Evolutionary conservation across 2,329 filamentous ascomycete species (phyloP).

Genomic region (Pseudogymnoascus sp.): DNA sequence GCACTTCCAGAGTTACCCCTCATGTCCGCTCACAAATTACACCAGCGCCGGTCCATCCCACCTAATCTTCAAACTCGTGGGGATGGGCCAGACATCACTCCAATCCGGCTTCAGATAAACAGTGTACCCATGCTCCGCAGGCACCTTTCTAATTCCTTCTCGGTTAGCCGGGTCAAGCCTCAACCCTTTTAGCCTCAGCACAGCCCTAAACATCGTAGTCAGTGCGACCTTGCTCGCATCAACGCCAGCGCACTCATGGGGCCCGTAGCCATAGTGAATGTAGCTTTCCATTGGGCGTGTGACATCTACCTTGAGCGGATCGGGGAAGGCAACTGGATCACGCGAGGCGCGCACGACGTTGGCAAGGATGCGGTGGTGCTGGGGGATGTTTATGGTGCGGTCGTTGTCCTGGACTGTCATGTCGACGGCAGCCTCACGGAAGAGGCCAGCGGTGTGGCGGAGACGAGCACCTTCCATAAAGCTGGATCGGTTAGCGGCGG

Average conservation of each 20-base stretch:
- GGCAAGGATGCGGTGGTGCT: constrained; percentile 42
- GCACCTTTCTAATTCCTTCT: constrained; percentile 19
- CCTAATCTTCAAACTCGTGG: constrained; percentile 27
- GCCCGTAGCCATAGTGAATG: constrained; percentile 55
- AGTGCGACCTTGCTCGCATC: constrained; percentile 55
- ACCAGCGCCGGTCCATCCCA: constrained; percentile 21
- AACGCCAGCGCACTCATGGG: constrained; percentile 55
- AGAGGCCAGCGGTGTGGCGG: constrained; percentile 53
- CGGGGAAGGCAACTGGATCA: constrained; percentile 52
- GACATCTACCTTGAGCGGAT: constrained; percentile 53
- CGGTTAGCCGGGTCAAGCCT: constrained; percentile 8
- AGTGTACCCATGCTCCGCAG: constrained; percentile 12
- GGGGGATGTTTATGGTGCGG: constrained; percentile 36
- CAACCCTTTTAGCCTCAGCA: constrained; percentile 22
- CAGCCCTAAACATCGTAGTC: constrained; percentile 34
- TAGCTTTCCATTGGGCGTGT: constrained; percentile 57
- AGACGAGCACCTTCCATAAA: constrained; percentile 65
- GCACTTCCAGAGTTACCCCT: not conserved
- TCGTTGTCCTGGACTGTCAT: constrained; percentile 44
- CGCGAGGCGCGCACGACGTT: constrained; percentile 50
- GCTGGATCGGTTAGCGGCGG: constrained; percentile 28
- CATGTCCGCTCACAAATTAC: not conserved
- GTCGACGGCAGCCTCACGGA: constrained; percentile 41
- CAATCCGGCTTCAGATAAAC: constrained; percentile 62
- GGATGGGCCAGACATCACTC: constrained; percentile 46